Base-by-base conservation (phyloP, 2,329 filamentous ascomycete genomes). In the Clarireedia homoeocarpa region DNA sequence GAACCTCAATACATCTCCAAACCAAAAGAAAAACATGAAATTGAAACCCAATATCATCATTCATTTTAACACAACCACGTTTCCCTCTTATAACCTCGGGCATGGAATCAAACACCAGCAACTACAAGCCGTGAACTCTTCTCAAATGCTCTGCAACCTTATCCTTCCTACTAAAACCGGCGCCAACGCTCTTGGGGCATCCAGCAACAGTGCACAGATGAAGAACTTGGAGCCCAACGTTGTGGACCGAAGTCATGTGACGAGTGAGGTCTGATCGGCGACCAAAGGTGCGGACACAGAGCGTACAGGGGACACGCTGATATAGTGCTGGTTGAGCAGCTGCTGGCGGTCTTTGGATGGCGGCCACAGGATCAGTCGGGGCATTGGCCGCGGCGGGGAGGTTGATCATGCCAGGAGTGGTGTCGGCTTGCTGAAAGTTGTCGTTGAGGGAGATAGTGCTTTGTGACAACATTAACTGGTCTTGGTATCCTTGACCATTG, bases 121-220 rank as follows among this genome's bases (percentile, higher is more conserved):
- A 42, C 42, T 45, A 45, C n/a, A 26, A 15, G 4, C 26, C 55
- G 53, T 59, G 55, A 30, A 53, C 57, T 44, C 47, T 61, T 50
- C 55, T 57, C 45, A 59, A 42, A 38, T 61, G 57, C 52, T 59
- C 57, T 15, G 34, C 56, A 15, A 61, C 17, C 38, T 61, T 61
- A n/a, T 61, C 57, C n/a, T 36, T 15, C 5, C 59, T 36, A 24
- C 42, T 51, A 26, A 57, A 61, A 20, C 57, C 54, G 10, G 6
- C 23, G 14, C 55, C 57, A 6, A 24, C 14, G n/a, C 30, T 45
- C 39, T 55, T 58, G 1, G 46, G 17, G 23, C 59, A 61, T 34
- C 57, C 57, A 3, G n/a, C 7, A 17, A 61, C 39, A 12, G 20
- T 42, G 27, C 59, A 61, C n/a, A 57, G 17, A 46, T 59, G 46